Percentiles rank a stretch among this genome's conserved stretches.
phyloP scores from a whole-genome alignment of 2,329 filamentous ascomycete species.

The Sclerotinia sclerotiorum region DNA sequence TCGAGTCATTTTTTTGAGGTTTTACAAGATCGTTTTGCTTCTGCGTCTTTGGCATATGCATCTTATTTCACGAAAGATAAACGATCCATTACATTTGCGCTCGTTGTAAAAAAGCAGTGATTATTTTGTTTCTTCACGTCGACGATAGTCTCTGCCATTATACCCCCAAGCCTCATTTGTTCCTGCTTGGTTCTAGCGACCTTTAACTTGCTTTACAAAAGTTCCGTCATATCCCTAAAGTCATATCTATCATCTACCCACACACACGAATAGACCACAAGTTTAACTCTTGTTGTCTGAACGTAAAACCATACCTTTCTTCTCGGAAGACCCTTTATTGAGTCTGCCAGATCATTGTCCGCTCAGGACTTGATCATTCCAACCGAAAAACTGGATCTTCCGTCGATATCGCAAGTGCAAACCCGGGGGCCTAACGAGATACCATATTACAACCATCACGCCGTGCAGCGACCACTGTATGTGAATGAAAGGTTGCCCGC shows the following conservation, averaged over 20 bases:
- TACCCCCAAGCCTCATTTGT: slow-evolving; percentile 27
- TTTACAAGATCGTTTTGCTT: slow-evolving; percentile 36
- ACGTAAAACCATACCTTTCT: slow-evolving; percentile 10
- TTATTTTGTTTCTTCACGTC: slow-evolving; percentile 21
- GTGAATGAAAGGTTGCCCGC: slow-evolving; percentile 71
- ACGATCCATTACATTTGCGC: slow-evolving; percentile 33
- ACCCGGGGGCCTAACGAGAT: slow-evolving; percentile 74
- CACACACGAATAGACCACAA: slow-evolving; percentile 17
- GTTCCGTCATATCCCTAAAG: neutral
- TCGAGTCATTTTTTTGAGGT: slow-evolving; percentile 34
- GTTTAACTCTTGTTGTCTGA: slow-evolving; percentile 22
- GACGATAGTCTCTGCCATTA: slow-evolving; percentile 23
- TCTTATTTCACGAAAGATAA: slow-evolving; percentile 36
- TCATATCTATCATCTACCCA: neutral
- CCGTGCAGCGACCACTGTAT: slow-evolving; percentile 63
- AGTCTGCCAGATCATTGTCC: slow-evolving; percentile 37
- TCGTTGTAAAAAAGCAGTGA: slow-evolving; percentile 32
- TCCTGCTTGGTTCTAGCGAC: slow-evolving; percentile 9
- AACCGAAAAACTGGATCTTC: slow-evolving; percentile 93
- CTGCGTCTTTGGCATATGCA: slow-evolving; percentile 32
- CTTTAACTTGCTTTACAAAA: slow-evolving; percentile 16
- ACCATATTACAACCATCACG: slow-evolving; percentile 68
- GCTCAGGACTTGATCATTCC: slow-evolving; percentile 41
- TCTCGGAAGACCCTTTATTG: slow-evolving; percentile 32
- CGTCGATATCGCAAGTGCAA: slow-evolving; percentile 80